Evolutionary conservation across 495 filamentous ascomycete species (phyloP).

Genomic region (Xylaria sp.): DNA sequence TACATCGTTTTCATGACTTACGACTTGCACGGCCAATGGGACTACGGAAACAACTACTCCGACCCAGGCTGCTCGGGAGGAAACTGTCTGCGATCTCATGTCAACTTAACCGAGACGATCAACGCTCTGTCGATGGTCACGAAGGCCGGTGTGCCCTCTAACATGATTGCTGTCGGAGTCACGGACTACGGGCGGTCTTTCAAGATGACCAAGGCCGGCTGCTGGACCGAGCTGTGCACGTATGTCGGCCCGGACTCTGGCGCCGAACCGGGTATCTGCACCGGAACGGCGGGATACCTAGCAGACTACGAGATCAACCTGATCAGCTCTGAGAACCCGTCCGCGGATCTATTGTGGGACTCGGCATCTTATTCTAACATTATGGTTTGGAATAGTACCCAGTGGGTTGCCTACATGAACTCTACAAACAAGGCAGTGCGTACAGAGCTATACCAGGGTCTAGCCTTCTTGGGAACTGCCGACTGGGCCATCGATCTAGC

Average conservation of each 20-base stretch:
- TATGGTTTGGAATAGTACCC: conserved; percentile 49
- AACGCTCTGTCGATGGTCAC: conserved; percentile 56
- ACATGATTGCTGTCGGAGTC: conserved; percentile 50
- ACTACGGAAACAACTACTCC: too few relatives aligned
- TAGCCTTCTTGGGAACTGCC: background rate
- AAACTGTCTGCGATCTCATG: conserved; percentile 52
- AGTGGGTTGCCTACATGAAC: conserved; percentile 55
- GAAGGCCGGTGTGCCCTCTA: conserved; percentile 53
- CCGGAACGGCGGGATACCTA: background rate
- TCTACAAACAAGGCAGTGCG: conserved; percentile 36
- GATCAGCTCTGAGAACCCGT: background rate
- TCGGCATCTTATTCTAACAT: conserved; percentile 41
- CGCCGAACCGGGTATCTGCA: background rate
- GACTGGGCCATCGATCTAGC: conserved; percentile 57
- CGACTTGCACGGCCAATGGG: conserved; percentile 37
- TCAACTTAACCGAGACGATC: conserved; percentile 53
- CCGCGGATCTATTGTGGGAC: background rate
- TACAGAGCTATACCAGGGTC: conserved; percentile 32
- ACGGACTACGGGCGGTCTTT: conserved; percentile 50
- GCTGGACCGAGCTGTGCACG: too few relatives aligned
- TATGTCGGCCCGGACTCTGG: too few relatives aligned
- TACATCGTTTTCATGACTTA: conserved; percentile 47
- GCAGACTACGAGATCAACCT: background rate
- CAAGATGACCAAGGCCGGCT: conserved; percentile 43
- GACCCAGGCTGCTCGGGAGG: conserved; percentile 49